These are phyloP conservation scores for Vigna angularis DNA, from an alignment of 306 rosid species.

Conservation along the genomic window DNA sequence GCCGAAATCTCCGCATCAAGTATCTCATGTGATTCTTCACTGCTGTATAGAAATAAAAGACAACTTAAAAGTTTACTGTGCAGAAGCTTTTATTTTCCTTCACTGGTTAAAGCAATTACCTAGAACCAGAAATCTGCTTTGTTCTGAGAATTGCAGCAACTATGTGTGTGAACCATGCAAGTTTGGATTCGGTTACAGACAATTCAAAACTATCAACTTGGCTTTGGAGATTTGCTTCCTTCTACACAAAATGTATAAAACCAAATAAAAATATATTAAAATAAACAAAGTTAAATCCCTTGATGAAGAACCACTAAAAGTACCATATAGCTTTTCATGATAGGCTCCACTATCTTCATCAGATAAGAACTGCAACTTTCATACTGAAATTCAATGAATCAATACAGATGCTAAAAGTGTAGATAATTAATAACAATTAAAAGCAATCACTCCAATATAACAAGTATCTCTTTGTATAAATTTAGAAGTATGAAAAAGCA, in stretches of 20 bases:
- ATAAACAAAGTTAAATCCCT: slow-evolving; percentile 15
- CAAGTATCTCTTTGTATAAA: slow-evolving; percentile 10
- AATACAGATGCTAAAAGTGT: slow-evolving; percentile 19
- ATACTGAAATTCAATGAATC: slow-evolving; percentile 50
- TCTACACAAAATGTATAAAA: slow-evolving; percentile 24
- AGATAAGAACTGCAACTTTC: slow-evolving; percentile 58
- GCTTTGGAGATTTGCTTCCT: slow-evolving; percentile 47
- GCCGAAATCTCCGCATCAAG: slow-evolving; percentile 62
- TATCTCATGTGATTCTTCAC: slow-evolving; percentile 56
- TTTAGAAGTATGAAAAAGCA: slow-evolving; percentile 20
- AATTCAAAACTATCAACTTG: slow-evolving; percentile 40
- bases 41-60: slow-evolving; percentile 39
- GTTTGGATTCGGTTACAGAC: slow-evolving; percentile 53
- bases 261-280: slow-evolving; percentile 23
- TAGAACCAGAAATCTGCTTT: slow-evolving; percentile 50
- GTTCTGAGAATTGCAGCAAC: slow-evolving; percentile 58
- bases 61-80: slow-evolving; percentile 23
- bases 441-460: slow-evolving; percentile 23
- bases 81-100: slow-evolving; percentile 11
- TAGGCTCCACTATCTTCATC: slow-evolving; percentile 56
- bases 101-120: slow-evolving; percentile 43
- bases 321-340: slow-evolving; percentile 53
- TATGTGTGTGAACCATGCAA: slow-evolving; percentile 59
- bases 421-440: slow-evolving; percentile 3
- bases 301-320: slow-evolving; percentile 11